A percentile compares a stretch with the other conserved stretches of the same genome.
Conservation (phyloP, 1,284 basidiomycete species). For the Leucocoprinus gongylophorus region DNA sequence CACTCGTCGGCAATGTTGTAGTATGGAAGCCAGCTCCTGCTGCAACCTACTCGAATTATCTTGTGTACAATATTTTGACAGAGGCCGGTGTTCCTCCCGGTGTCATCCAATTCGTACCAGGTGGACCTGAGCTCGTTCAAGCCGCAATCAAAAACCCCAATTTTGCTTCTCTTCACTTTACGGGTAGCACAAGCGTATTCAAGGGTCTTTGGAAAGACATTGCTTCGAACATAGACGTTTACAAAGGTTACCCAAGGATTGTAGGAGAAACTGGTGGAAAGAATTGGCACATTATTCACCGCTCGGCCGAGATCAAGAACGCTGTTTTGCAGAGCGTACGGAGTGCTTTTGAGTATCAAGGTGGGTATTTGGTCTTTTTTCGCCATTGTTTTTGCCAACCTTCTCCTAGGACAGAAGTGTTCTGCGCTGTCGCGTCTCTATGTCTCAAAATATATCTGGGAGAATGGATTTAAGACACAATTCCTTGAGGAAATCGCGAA, state of each 20-base stretch:
- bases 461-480: constrained; percentile 79
- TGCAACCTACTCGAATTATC: constrained; percentile 93
- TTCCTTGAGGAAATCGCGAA: constrained; percentile 70
- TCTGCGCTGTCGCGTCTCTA: constrained; percentile 91
- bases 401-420: constrained; percentile 80
- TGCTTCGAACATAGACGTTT: constrained; percentile 78
- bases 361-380: constrained; percentile 28
- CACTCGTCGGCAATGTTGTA: constrained; percentile 90
- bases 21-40: constrained; percentile 98
- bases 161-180: constrained; percentile 95
- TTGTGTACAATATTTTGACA: constrained; percentile 85
- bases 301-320: constrained; percentile 80
- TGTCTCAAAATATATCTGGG: constrained; percentile 85
- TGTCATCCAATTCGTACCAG: constrained; percentile 97
- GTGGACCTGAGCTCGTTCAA: constrained; percentile 74
- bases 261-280: constrained; percentile 98
- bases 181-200: constrained; percentile 94
- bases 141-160: constrained; percentile 74
- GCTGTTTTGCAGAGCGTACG: constrained; percentile 88
- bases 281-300: constrained; percentile 95
- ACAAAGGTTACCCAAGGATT: constrained; percentile 87
- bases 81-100: constrained; percentile 94
- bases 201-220: constrained; percentile 96
- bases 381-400: not conserved
- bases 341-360: constrained; percentile 95